Conservation (phyloP, 2,329 filamentous ascomycete genomes). For the Hypocrella siamensis region DNA sequence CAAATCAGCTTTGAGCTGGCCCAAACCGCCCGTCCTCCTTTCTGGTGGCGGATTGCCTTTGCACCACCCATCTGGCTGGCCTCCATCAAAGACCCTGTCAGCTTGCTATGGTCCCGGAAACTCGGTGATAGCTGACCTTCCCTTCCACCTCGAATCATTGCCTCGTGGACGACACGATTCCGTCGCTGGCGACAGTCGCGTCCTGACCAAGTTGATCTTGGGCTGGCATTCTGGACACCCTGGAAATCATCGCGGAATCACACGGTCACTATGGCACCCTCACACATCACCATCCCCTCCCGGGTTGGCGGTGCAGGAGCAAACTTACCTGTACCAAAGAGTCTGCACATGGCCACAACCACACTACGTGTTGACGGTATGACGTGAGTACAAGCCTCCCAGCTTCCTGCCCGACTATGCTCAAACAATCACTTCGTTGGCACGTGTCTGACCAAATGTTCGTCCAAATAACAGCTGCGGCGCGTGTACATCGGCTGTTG, state of each 20-base stretch:
- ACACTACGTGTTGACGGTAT: conserved; percentile 83
- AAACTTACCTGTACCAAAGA: conserved; percentile 12
- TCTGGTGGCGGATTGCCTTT: too few relatives aligned
- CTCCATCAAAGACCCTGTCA: too few relatives aligned
- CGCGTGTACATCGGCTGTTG: conserved; percentile 88
- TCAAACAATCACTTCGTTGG: conserved; percentile 12
- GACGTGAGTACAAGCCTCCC: conserved; percentile 36
- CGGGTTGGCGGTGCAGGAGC: conserved; percentile 16
- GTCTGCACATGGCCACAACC: conserved; percentile 68
- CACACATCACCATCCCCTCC: conserved; percentile 30
- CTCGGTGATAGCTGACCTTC: too few relatives aligned
- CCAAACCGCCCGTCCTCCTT: too few relatives aligned
- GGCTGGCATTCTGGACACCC: not conserved
- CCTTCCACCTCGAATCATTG: too few relatives aligned
- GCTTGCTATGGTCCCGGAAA: too few relatives aligned
- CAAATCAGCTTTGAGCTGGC: too few relatives aligned
- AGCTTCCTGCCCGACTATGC: not conserved
- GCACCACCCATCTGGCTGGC: too few relatives aligned
- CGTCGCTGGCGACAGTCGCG: too few relatives aligned
- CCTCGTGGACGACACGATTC: too few relatives aligned
- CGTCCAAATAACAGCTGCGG: conserved; percentile 45
- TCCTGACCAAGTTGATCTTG: not conserved
- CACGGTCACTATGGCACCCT: conserved; percentile 33
- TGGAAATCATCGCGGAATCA: too few relatives aligned
- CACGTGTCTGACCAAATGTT: not conserved